phyloP scores from a whole-genome alignment of 139 green algal genomes.

The Desmodesmus armatus region DNA sequence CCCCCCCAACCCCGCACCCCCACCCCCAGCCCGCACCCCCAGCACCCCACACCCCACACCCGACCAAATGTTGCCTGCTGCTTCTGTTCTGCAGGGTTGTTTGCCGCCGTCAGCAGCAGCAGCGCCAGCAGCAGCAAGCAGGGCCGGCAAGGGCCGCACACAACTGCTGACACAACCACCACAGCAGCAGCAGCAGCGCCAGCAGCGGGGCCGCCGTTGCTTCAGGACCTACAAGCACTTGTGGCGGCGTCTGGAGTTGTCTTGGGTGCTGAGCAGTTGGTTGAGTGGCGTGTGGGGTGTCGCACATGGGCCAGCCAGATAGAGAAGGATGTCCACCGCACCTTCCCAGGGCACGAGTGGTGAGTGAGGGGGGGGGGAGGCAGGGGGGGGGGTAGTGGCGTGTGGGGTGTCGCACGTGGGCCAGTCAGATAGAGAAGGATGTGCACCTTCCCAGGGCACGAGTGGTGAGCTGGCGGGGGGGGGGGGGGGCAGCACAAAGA shows the following conservation, averaged over 20 bases:
- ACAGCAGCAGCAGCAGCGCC: conserved; percentile 1
- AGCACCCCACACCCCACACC: too few species aligned
- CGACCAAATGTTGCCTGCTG: too few species aligned
- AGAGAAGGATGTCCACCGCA: conserved; percentile 33
- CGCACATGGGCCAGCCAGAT: conserved; percentile 3
- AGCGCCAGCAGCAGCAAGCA: background rate
- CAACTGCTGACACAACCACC: background rate
- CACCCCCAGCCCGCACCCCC: too few species aligned
- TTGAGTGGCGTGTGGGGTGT: background rate
- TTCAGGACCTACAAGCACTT: too few species aligned
- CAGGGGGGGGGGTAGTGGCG: background rate
- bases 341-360: conserved; percentile 34
- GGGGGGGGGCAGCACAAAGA: too few species aligned
- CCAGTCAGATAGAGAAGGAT: conserved; percentile 1
- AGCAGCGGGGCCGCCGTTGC: too few species aligned
- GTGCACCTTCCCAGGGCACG: background rate
- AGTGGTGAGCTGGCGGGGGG: background rate
- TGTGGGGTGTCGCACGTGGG: background rate
- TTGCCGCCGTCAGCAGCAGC: background rate
- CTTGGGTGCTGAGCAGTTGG: background rate
- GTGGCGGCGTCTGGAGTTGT: background rate
- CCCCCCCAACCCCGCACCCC: too few species aligned
- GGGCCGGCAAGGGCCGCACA: background rate
- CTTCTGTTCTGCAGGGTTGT: background rate
- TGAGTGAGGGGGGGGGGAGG: background rate